Evolutionary conservation across 805 yeast species (phyloP).

Genomic region (Metschnikowia kunwiensis): DNA sequence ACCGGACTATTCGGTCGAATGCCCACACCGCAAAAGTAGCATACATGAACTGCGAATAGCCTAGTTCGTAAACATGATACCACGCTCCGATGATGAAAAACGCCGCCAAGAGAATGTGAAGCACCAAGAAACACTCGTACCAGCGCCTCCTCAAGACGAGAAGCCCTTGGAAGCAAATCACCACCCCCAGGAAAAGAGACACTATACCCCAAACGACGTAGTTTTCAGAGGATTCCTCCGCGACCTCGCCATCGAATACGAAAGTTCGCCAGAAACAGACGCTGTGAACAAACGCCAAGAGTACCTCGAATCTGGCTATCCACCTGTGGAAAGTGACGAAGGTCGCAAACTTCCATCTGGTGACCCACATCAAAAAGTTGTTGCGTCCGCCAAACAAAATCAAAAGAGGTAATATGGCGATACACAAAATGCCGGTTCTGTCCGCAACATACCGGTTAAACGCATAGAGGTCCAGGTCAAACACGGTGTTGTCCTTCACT

Average conservation of each 20-base stretch:
- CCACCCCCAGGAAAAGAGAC: slow-evolving; percentile 11
- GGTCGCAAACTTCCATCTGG: slow-evolving; percentile 18
- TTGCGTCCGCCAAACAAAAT: slow-evolving; percentile 19
- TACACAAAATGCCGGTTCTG: slow-evolving; percentile 15
- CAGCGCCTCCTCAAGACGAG: slow-evolving; percentile 20
- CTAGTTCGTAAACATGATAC: slow-evolving; percentile 16
- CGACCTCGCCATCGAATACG: slow-evolving; percentile 4
- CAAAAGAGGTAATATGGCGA: slow-evolving; percentile 14
- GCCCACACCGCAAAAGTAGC: slow-evolving; percentile 64
- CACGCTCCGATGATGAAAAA: slow-evolving; percentile 23
- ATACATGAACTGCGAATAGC: slow-evolving; percentile 37
- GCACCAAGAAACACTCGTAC: slow-evolving; percentile 24
- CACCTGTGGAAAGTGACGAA: slow-evolving; percentile 17
- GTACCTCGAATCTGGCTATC: slow-evolving; percentile 15
- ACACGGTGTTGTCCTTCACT: slow-evolving; percentile 10
- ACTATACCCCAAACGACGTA: slow-evolving; percentile 17
- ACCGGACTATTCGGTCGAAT: slow-evolving; percentile 37
- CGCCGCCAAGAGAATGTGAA: slow-evolving; percentile 24
- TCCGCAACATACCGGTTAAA: slow-evolving; percentile 16
- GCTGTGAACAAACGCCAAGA: slow-evolving; percentile 15
- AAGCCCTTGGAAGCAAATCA: slow-evolving; percentile 17
- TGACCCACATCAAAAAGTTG: slow-evolving; percentile 18
- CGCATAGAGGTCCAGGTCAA: slow-evolving; percentile 2
- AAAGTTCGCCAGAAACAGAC: slow-evolving; percentile 10
- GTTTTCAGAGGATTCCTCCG: slow-evolving; percentile 4